Conservation (phyloP, 139 green algal genomes). For the Microglena sp. region DNA sequence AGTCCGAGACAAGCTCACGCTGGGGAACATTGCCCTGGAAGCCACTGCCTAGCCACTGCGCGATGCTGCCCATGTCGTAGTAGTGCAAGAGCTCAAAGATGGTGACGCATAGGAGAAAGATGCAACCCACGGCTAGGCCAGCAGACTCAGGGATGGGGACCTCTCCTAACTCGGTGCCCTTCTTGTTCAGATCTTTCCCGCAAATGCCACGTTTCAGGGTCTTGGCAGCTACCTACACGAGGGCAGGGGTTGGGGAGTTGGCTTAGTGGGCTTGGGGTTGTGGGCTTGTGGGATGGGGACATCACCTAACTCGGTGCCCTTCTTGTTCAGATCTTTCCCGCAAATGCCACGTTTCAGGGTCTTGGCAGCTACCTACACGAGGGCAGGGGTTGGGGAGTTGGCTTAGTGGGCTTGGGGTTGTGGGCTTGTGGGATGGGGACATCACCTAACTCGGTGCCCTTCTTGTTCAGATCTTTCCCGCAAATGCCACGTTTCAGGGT, state of each 20-base stretch:
- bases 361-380: constrained; percentile 15
- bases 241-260: background rate
- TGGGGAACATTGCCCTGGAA: constrained; percentile 16
- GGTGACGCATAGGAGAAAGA: constrained; percentile 85
- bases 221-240: constrained; percentile 15
- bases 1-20: constrained; percentile 32
- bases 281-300: background rate
- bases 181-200: constrained; percentile 88
- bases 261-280: background rate
- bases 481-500: constrained; percentile 49
- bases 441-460: constrained; percentile 64
- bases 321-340: background rate
- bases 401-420: background rate
- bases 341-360: constrained; percentile 6
- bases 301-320: background rate
- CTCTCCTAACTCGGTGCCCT: constrained; percentile 64
- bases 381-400: background rate
- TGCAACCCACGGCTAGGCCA: constrained; percentile 79
- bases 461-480: constrained; percentile 88
- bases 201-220: constrained; percentile 49
- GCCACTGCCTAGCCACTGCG: constrained; percentile 24
- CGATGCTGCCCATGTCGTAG: constrained; percentile 53
- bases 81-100: constrained; percentile 87
- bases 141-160: constrained; percentile 77
- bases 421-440: constrained; percentile 50